A percentile compares a stretch with the other conserved stretches of the same genome.
Evolutionary conservation across 2,329 filamentous ascomycete species (phyloP).

Genomic region (Fusarium pininemorale): DNA sequence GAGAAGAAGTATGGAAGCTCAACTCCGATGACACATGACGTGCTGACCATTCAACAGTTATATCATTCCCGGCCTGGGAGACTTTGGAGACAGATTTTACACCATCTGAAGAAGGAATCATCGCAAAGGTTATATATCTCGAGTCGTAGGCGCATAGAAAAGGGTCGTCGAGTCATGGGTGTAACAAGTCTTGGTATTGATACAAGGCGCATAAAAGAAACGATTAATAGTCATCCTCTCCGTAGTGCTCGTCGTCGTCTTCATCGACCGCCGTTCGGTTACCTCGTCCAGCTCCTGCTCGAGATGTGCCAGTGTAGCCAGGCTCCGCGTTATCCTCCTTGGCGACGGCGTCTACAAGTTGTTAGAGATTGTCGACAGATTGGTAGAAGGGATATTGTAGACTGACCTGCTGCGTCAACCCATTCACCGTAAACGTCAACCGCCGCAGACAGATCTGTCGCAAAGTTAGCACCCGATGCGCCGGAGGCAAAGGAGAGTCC

Average conservation of each 20-base stretch:
- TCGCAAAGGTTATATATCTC: conserved; percentile 16
- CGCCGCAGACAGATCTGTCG: conserved; percentile 81
- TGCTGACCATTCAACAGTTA: conserved; percentile 71
- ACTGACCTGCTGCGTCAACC: conserved; percentile 82
- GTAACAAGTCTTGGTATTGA: conserved; percentile 34
- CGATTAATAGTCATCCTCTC: conserved; percentile 62
- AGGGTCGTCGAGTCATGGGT: conserved; percentile 19
- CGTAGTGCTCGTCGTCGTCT: conserved; percentile 65
- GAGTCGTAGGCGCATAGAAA: conserved; percentile 17
- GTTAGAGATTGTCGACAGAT: conserved; percentile 16
- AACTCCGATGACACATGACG: conserved; percentile 11
- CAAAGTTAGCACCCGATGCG: conserved; percentile 28
- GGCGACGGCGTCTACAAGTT: conserved; percentile 58
- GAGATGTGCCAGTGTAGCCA: conserved; percentile 43
- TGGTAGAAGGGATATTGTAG: background rate
- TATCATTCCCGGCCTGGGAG: conserved; percentile 91
- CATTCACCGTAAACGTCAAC: conserved; percentile 98
- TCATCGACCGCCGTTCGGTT: conserved; percentile 48
- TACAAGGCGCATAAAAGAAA: conserved; percentile 31
- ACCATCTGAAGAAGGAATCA: conserved; percentile 69
- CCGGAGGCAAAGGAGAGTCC: background rate
- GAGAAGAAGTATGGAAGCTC: conserved; percentile 82
- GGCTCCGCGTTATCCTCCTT: conserved; percentile 53
- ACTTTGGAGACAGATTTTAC: conserved; percentile 96
- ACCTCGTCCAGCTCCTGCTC: conserved; percentile 38